These are phyloP conservation scores for Begonia fuchsioides DNA, from an alignment of 306 rosid genomes.

Conservation along the genomic window DNA sequence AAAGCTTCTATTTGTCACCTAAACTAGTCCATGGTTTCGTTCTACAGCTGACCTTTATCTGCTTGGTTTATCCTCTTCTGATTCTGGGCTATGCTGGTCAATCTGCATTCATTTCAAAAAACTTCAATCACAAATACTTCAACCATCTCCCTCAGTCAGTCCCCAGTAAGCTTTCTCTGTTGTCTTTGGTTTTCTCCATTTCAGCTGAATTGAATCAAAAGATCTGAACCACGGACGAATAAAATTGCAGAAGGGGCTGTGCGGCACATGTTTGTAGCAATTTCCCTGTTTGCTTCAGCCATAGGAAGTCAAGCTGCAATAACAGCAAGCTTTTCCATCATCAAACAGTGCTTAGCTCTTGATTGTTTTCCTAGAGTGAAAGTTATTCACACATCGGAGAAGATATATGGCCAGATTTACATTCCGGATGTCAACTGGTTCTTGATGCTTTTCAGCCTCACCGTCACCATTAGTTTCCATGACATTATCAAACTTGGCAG, in stretches of 20 bases:
- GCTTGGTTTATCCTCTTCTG: constrained; percentile 64
- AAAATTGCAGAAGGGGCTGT: constrained; percentile 24
- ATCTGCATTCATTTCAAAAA: constrained; percentile 63
- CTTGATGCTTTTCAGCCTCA: constrained; percentile 64
- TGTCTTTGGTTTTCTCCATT: constrained; percentile 5
- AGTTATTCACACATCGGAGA: constrained; percentile 80
- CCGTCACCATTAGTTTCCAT: constrained; percentile 49
- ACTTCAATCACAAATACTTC: constrained; percentile 17
- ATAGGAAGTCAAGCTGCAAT: constrained; percentile 94
- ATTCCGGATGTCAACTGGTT: constrained; percentile 88
- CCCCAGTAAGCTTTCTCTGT: constrained; percentile 42
- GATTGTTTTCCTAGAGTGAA: constrained; percentile 88
- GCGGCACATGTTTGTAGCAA: constrained; percentile 27
- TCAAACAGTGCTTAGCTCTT: constrained; percentile 71
- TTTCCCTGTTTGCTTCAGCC: constrained; percentile 27
- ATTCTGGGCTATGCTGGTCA: constrained; percentile 64
- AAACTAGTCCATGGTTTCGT: constrained; percentile 15
- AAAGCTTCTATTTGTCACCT: constrained; percentile 1
- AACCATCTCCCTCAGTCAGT: constrained; percentile 53
- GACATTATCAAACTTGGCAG: constrained; percentile 57
- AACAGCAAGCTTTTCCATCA: constrained; percentile 69
- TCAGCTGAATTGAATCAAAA: background rate
- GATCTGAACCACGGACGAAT: constrained; percentile 12
- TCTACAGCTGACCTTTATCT: constrained; percentile 55
- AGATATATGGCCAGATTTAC: constrained; percentile 60